Evolutionary conservation across 495 filamentous ascomycete species (phyloP), one percentile per base, ranked within the genome.

Genomic region (Lophiostoma macrostomum): DNA sequence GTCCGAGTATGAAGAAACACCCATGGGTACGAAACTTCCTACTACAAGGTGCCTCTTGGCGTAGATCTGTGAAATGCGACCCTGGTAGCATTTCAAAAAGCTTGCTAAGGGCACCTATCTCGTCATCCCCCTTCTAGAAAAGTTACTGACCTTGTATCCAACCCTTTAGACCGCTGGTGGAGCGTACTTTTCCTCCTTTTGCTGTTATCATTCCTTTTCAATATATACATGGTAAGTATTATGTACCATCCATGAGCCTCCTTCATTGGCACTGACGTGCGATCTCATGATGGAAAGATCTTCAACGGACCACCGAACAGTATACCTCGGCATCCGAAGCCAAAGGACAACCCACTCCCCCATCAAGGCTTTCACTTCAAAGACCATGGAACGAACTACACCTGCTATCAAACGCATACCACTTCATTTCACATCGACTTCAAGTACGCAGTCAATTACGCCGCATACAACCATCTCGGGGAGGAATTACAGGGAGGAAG

Each of bases 201-300:
- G 13, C 50, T 54, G 13, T 16, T 60, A 7, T 53, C 56, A 2
- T 5, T 46, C 11, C 42, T 60, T 1, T 46, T 54, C 19, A 60
- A 60, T 32, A 7, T 52, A 28, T 60, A 49, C 44, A 18, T 58
- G 16, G 11, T 49, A n/a, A n/a, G n/a, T n/a, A n/a, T n/a, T n/a
- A n/a, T n/a, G n/a, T n/a, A n/a, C n/a, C n/a, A n/a, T n/a, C n/a
- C n/a, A n/a, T n/a, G n/a, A n/a, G n/a, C n/a, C n/a, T n/a, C n/a
- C n/a, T n/a, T n/a, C n/a, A n/a, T n/a, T n/a, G n/a, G n/a, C n/a
- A n/a, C n/a, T n/a, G n/a, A n/a, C n/a, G n/a, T n/a, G n/a, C n/a
- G n/a, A n/a, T n/a, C n/a, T n/a, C n/a, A n/a, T n/a, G n/a, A n/a
- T n/a, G n/a, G n/a, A n/a, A n/a, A n/a, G n/a, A n/a, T n/a, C 11